These are phyloP conservation scores for Austroboletus novae-zelandiae DNA, from an alignment of 1,284 basidiomycete genomes.

Conservation along the genomic window DNA sequence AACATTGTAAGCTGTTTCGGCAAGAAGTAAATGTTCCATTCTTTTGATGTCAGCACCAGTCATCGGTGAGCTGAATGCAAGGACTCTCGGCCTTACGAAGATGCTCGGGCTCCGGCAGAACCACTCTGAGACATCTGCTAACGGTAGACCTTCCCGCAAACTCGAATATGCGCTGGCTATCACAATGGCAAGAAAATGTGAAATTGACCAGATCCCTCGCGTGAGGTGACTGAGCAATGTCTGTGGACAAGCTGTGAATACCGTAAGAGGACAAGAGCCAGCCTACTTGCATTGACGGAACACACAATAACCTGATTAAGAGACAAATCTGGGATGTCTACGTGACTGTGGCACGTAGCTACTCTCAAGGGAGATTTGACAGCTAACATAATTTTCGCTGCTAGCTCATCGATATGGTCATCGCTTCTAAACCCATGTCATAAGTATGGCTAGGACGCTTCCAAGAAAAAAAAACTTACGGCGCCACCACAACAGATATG, in stretches of 20 bases:
- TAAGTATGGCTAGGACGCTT: slow-evolving; percentile 1
- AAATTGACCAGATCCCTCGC: slow-evolving; percentile 34
- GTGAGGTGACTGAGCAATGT: slow-evolving; percentile 29
- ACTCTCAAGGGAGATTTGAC: slow-evolving; percentile 20
- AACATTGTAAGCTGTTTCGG: slow-evolving; percentile 33
- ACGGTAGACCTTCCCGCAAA: slow-evolving; percentile 27
- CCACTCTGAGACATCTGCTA: slow-evolving; percentile 44
- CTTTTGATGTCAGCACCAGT: slow-evolving; percentile 33
- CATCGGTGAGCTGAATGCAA: slow-evolving; percentile 39
- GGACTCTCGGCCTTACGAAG: slow-evolving; percentile 41
- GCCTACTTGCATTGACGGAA: slow-evolving; percentile 35
- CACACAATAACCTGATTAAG: slow-evolving; percentile 39
- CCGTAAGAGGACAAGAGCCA: slow-evolving; percentile 1
- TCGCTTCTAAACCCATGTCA: slow-evolving; percentile 13
- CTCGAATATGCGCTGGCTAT: slow-evolving; percentile 37
- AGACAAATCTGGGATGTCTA: slow-evolving; percentile 27
- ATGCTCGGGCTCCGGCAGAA: slow-evolving; percentile 41
- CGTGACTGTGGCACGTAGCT: slow-evolving; percentile 17
- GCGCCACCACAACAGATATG: slow-evolving; percentile 20
- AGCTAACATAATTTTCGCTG: slow-evolving; percentile 12
- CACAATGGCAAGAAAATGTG: slow-evolving; percentile 44
- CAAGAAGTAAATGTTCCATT: slow-evolving; percentile 40
- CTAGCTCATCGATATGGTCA: slow-evolving; percentile 13
- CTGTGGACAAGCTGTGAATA: slow-evolving; percentile 21
- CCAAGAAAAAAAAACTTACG: slow-evolving; percentile 13